Percentiles rank a stretch among this genome's conserved stretches.
Evolutionary conservation across 805 yeast species (phyloP).

Genomic region (Pichia occidentalis): DNA sequence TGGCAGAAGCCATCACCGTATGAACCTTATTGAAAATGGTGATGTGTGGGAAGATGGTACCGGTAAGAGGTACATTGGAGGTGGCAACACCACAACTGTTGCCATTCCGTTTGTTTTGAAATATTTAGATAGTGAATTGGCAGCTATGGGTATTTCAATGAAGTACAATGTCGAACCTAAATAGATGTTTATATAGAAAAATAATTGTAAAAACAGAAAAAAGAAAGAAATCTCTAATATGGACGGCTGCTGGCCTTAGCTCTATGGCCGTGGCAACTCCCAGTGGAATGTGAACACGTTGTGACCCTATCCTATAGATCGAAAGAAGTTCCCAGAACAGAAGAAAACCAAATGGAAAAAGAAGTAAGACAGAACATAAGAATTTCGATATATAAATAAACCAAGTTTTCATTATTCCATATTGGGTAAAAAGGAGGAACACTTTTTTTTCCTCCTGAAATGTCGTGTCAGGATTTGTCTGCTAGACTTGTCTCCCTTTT

Average conservation of each 20-base stretch:
- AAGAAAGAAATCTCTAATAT: too few relatives aligned
- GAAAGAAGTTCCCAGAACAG: too few relatives aligned
- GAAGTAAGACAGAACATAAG: too few relatives aligned
- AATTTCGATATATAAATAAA: background rate
- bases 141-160: slow-evolving; percentile 97
- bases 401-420: background rate
- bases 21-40: slow-evolving; percentile 53
- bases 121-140: slow-evolving; percentile 87
- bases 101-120: slow-evolving; percentile 96
- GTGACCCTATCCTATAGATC: too few relatives aligned
- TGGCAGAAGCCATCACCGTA: slow-evolving; percentile 25
- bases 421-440: background rate
- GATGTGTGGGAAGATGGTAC: slow-evolving; percentile 97
- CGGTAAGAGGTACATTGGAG: slow-evolving; percentile 87
- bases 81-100: slow-evolving; percentile 87
- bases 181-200: slow-evolving; percentile 13
- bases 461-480: too few relatives aligned
- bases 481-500: too few relatives aligned
- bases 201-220: background rate
- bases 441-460: too few relatives aligned
- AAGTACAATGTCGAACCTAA: slow-evolving; percentile 77
- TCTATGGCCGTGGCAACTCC: too few relatives aligned
- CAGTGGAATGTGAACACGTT: too few relatives aligned
- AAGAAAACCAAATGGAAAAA: too few relatives aligned
- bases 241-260: too few relatives aligned